Conservation (phyloP, 768 basidiomycete species). For the Russula olivacea region DNA sequence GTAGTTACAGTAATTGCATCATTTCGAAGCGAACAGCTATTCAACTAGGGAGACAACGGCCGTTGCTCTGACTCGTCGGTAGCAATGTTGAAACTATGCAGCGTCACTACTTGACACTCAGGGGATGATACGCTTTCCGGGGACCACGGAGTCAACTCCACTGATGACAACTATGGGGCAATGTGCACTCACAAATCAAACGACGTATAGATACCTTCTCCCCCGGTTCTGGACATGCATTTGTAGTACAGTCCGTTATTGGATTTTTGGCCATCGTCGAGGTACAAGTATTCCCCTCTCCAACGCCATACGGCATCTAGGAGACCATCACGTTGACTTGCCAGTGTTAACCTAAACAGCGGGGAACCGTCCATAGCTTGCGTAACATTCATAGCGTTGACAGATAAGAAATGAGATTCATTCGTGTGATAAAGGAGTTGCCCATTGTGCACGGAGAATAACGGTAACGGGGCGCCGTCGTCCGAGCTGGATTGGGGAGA, state of each 20-base stretch:
- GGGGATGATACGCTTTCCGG: slow-evolving; percentile 32
- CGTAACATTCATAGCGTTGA: slow-evolving; percentile 46
- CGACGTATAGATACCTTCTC: slow-evolving; percentile 1
- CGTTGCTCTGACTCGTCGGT: slow-evolving; percentile 22
- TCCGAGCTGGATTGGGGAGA: slow-evolving; percentile 26
- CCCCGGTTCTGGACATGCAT: not conserved
- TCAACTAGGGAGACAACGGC: slow-evolving; percentile 14
- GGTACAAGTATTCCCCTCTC: slow-evolving; percentile 46
- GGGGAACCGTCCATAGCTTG: not conserved
- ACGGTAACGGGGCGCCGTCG: slow-evolving; percentile 34
- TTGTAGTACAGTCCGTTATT: slow-evolving; percentile 40
- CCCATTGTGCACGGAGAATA: slow-evolving; percentile 48
- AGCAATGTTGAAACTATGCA: slow-evolving; percentile 38
- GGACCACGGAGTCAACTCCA: not conserved
- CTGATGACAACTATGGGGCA: not conserved
- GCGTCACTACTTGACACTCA: slow-evolving; percentile 38
- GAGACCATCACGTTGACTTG: slow-evolving; percentile 37
- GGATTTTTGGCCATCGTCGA: slow-evolving; percentile 39
- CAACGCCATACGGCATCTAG: slow-evolving; percentile 47
- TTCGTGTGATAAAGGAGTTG: slow-evolving; percentile 52
- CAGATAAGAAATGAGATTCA: slow-evolving; percentile 48
- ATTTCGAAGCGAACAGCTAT: not conserved
- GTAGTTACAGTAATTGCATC: slow-evolving; percentile 25
- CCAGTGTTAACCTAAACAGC: slow-evolving; percentile 34
- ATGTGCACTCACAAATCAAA: slow-evolving; percentile 7